Base-by-base conservation (phyloP, 495 filamentous ascomycete species). In the Lepidopterella palustris region DNA sequence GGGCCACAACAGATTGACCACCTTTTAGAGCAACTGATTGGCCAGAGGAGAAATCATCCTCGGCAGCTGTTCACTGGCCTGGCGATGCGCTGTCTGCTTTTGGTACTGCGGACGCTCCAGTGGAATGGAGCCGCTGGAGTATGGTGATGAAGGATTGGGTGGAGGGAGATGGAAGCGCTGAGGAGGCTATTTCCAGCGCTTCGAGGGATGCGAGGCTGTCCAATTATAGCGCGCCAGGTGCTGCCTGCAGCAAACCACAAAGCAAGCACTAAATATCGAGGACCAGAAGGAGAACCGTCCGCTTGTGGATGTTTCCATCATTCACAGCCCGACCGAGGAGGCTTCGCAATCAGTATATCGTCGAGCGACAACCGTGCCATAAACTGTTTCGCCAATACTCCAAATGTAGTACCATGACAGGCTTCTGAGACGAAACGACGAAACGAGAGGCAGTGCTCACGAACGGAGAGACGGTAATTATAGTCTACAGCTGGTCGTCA, bases 1-100 rank as follows among this genome's bases (percentile, higher is more conserved):
- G 47, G 47, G 64, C 64, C 64, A 67, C 64, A 60, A 67, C 54
- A 55, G 40, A 26, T 31, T 54, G 60, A 42, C 64, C 64, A 15
- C 26, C 25, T 27, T 39, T 55, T 10, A 5, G 24, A 11, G 24
- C 23, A 15, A n/a, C 5, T 63, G 64, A 50, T 58, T 63, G 64
- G 64, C 51, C 28, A 18, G 27, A 18, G 1, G 15, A 20, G 2
- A 20, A 9, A 52, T 45, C 45, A 32, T 26, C 26, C 21, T 42
- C 45, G 52, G 45, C 52, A 57, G 13, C 35, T 25, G 32, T 8
- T 21, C 31, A 50, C 53, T 51, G 26, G 53, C 42, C 50, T 20
- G 49, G 40, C 53, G 27, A 23, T 23, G 53, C 62, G 53, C 59
- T 59, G 55, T 45, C 55, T 53, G 26, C 40, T 58, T n/a, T 61